Percentiles rank a stretch among this genome's conserved stretches.
Evolutionary conservation across 257 asterid species (phyloP).

Genomic region (Rauvolfia tetraphylla): DNA sequence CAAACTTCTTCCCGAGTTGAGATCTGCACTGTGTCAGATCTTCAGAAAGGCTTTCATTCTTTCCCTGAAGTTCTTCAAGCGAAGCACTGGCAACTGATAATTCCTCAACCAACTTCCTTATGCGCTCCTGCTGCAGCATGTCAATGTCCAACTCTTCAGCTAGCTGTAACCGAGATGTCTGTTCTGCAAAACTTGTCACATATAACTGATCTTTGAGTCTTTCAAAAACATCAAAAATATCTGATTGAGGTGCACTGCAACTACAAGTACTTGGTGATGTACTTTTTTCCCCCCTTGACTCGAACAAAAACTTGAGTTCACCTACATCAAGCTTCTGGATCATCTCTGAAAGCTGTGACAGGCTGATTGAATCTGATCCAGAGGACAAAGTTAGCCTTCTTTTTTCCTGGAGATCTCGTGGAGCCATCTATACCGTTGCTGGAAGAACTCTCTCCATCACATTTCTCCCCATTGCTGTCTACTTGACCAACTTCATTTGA

Average conservation of each 20-base stretch:
- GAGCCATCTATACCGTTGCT: slow-evolving; percentile 24
- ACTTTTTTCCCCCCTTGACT: slow-evolving; percentile 39
- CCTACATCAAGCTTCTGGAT: slow-evolving; percentile 59
- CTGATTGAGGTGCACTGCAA: slow-evolving; percentile 23
- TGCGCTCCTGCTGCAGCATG: slow-evolving; percentile 24
- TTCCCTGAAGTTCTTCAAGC: slow-evolving; percentile 44
- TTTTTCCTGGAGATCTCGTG: slow-evolving; percentile 33
- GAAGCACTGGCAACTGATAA: slow-evolving; percentile 41
- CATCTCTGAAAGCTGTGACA: slow-evolving; percentile 72
- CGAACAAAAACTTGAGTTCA: slow-evolving; percentile 54
- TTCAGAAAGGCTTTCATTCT: slow-evolving; percentile 48
- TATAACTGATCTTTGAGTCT: slow-evolving; percentile 74
- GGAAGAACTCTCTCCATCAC: slow-evolving; percentile 30
- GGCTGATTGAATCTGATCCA: slow-evolving; percentile 50
- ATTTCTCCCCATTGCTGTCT: slow-evolving; percentile 23
- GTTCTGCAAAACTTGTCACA: slow-evolving; percentile 61
- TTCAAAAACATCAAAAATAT: slow-evolving; percentile 44
- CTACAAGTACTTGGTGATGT: slow-evolving; percentile 23
- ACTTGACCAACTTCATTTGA: slow-evolving; percentile 31
- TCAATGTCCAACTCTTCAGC: slow-evolving; percentile 42
- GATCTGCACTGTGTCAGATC: slow-evolving; percentile 50
- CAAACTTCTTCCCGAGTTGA: slow-evolving; percentile 50
- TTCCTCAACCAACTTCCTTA: slow-evolving; percentile 48
- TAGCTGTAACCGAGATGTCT: slow-evolving; percentile 56
- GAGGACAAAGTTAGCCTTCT: slow-evolving; percentile 55